Conservation (phyloP, 1,284 basidiomycete genomes). For the Boletus nobilissimus region DNA sequence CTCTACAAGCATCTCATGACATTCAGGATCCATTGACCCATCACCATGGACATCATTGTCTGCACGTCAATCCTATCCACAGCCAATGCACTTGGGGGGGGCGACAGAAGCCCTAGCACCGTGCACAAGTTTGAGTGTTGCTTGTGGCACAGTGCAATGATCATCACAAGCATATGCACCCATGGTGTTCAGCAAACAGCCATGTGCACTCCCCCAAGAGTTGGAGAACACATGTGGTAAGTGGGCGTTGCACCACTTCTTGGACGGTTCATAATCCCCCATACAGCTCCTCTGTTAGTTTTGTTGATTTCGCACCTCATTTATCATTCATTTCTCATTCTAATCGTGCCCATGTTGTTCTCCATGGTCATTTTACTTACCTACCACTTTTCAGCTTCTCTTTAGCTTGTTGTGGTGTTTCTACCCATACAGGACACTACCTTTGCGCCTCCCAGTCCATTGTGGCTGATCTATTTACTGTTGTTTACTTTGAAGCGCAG, state of each 20-base stretch:
- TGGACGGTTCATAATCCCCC: not conserved
- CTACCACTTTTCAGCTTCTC: too few species aligned
- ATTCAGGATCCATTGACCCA: constrained; percentile 86
- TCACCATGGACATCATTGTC: constrained; percentile 89
- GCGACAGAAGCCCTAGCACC: constrained; percentile 92
- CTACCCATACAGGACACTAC: too few species aligned
- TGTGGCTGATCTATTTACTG: too few species aligned
- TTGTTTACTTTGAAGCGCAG: too few species aligned
- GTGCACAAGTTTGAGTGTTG: constrained; percentile 98
- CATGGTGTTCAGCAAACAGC: constrained; percentile 87
- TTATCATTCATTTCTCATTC: too few species aligned
- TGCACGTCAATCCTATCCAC: constrained; percentile 88
- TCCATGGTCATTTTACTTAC: too few species aligned
- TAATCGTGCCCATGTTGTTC: too few species aligned
- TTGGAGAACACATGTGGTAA: constrained; percentile 69
- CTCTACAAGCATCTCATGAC: not conserved
- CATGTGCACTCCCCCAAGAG: constrained; percentile 80
- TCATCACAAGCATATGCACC: constrained; percentile 90
- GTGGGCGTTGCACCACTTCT: not conserved
- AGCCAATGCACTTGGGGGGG: constrained; percentile 93
- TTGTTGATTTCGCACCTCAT: too few species aligned
- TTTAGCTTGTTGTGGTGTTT: too few species aligned
- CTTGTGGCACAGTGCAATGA: constrained; percentile 83
- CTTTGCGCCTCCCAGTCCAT: too few species aligned
- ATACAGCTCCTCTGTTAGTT: constrained; percentile 74